Percentiles rank a stretch among this genome's conserved stretches.
Evolutionary conservation across 768 basidiomycete species (phyloP).

Genomic region (Lactarius tabidus): DNA sequence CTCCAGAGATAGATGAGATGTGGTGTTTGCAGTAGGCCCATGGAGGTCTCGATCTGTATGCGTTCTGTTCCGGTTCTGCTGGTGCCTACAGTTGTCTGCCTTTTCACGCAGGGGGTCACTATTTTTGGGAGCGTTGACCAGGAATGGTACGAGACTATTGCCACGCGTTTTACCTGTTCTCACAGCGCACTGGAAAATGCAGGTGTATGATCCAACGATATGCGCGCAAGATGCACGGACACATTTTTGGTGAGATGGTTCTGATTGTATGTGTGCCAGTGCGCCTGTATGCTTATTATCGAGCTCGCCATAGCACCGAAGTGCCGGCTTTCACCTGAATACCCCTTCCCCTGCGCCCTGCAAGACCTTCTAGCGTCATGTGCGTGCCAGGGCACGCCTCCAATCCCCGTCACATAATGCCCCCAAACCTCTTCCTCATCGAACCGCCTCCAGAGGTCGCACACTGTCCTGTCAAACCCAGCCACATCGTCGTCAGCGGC

Average conservation of each 20-base stretch:
- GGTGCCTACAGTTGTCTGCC: neutral
- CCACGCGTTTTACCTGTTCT: too few species aligned
- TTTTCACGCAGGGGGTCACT: constrained; percentile 64
- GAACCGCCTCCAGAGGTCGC: constrained; percentile 71
- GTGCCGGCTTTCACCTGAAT: constrained; percentile 88
- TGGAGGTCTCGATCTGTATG: too few species aligned
- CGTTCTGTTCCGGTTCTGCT: too few species aligned
- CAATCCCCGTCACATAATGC: neutral
- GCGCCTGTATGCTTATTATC: too few species aligned
- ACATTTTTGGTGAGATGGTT: constrained; percentile 62
- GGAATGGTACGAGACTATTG: constrained; percentile 50
- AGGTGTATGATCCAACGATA: constrained; percentile 76
- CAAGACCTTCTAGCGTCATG: constrained; percentile 89
- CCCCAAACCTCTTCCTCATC: constrained; percentile 82
- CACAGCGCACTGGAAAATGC: too few species aligned
- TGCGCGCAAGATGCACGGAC: constrained; percentile 89
- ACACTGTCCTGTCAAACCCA: constrained; percentile 79
- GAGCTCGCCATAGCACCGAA: constrained; percentile 69
- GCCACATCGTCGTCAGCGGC: constrained; percentile 79
- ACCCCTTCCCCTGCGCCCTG: constrained; percentile 90
- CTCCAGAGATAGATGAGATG: constrained; percentile 75
- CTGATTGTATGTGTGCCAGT: too few species aligned
- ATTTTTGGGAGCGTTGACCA: constrained; percentile 77
- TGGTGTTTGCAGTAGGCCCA: constrained; percentile 80
- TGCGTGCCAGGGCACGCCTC: constrained; percentile 33